Base-by-base conservation (phyloP, 352 stramenopile genomes). In the Elongisporangium undulatum region DNA sequence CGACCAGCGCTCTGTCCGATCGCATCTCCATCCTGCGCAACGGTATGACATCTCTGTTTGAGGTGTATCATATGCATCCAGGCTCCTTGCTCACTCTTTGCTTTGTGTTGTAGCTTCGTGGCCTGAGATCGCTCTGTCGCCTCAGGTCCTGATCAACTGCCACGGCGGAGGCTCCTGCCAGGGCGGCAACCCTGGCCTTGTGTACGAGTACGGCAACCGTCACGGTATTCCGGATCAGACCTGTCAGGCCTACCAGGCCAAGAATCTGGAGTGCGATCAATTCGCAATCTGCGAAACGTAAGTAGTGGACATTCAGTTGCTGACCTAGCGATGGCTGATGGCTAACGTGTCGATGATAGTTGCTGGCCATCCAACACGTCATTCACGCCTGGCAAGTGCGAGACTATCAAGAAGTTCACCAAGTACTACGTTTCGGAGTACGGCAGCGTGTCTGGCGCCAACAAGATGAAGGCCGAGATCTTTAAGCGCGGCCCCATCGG, bases 401-500 rank as follows among this genome's bases (percentile, higher is more conserved):
- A 89, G 20, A 72, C 89, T 7, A 77, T 97, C 51, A 91, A 92
- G 71, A 82, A 76, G 54, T 97, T 96, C 55, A 77, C 69, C 45
- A 95, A 94, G 68, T 97, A 95, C 69, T 96, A 89, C 57, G 85
- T 97, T 21, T 88, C 80, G 10, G 92, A 98, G 59, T 97, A 96
- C 60, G 91, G 90, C 53, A 79, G 72, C 39, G 89, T 98, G 19
- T 88, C 74, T 49, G 92, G 89, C 53, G 86, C 71, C 49, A 71
- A 95, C 60, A 80, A 71, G 38, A 97, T 98, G 88, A 97, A 97
- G 73, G 85, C 87, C 2, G 92, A 98, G 77, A 92, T 98, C 51
- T 96, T 82, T 73, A 92, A 94, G 64, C 88, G 89, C 38, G 90
- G 90, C 0, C 90, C 90, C 7, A 96, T 97, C 56, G 89, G 89